Conservation (phyloP, 2,329 filamentous ascomycete genomes). For the Talaromyces islandicus region DNA sequence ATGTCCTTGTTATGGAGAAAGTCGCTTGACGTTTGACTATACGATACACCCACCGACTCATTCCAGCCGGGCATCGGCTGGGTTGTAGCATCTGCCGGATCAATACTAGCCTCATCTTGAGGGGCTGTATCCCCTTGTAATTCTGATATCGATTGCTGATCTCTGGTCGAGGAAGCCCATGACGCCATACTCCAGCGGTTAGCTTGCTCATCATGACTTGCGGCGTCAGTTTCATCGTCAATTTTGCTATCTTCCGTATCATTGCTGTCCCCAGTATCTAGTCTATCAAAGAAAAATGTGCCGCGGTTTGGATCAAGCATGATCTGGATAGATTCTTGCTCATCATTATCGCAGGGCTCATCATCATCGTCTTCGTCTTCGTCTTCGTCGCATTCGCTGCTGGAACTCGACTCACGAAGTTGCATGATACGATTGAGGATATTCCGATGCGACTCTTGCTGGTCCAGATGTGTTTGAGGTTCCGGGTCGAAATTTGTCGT, state of each 20-base stretch:
- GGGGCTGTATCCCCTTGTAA: conserved; percentile 30
- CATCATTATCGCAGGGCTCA: conserved; percentile 24
- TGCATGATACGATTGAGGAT: conserved; percentile 45
- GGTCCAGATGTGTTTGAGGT: conserved; percentile 54
- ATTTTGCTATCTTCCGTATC: conserved; percentile 18
- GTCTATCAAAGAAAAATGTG: conserved; percentile 32
- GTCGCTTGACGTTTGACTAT: conserved; percentile 1
- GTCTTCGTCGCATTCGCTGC: conserved; percentile 32
- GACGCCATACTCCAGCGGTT: conserved; percentile 41
- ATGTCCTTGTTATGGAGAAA: conserved; percentile 25
- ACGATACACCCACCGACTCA: not conserved
- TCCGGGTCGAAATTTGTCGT: conserved; percentile 61
- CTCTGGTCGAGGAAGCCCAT: conserved; percentile 37
- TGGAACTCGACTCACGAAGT: conserved; percentile 42
- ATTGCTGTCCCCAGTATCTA: conserved; percentile 25
- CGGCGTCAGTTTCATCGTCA: conserved; percentile 15
- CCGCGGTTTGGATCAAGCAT: conserved; percentile 42
- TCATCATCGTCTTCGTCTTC: conserved; percentile 32
- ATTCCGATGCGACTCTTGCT: conserved; percentile 32
- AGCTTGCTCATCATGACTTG: conserved; percentile 18
- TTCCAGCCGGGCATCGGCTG: not conserved
- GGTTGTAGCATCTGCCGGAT: conserved; percentile 13
- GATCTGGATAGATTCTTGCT: conserved; percentile 52
- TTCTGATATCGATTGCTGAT: conserved; percentile 26
- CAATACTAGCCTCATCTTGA: conserved; percentile 30